Evolutionary conservation across 441 rosid genomes (phyloP), one percentile per base, ranked within the genome.

Genomic region (Croton laevigatus): DNA sequence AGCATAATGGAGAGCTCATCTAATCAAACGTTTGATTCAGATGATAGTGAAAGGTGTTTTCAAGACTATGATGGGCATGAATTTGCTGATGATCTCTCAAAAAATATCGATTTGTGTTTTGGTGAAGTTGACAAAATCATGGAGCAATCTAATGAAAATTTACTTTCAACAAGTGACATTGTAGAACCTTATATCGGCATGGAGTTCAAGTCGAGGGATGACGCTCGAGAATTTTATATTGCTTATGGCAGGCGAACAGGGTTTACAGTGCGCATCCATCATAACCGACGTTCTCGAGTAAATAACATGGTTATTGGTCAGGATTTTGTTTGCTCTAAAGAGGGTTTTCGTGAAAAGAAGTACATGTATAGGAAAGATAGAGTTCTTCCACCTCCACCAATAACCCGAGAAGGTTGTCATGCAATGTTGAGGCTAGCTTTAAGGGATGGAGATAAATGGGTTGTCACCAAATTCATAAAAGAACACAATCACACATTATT

Each of bases 271-370:
- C 83, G 87, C 12, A 81, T 85, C 68, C 89, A 83, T 78, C 87
- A 83, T 73, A 85, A 85, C 69, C 72, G 87, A 6, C 83, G 89
- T 44, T 85, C 87, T 16, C 73, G 86, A 32, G 79, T 85, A 65
- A 83, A 85, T 68, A 85, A 83, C 37, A 60, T 65, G 62, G 85
- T 83, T 49, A 85, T 85, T 22, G 86, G 89, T 62, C 86, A 85
- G 79, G 89, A 85, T 80, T 85, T 83, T 78, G 89, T 85, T 65
- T 85, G 88, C 75, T 82, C 86, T 6, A 85, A 81, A 71, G 88
- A 85, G 74, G 86, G 88, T 6, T 85, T 79, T 64, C 88, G 88
- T 12, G 88, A 82, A 54, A 85, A 85, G 82, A 85, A 83, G 69
- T 83, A 85, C 70, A 67, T 81, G 46, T 80, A 79, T 63, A 75